Evolutionary conservation across 345 rosid genomes (phyloP), one percentile per base, ranked within the genome.

Genomic region (Gossypium stocksii): DNA sequence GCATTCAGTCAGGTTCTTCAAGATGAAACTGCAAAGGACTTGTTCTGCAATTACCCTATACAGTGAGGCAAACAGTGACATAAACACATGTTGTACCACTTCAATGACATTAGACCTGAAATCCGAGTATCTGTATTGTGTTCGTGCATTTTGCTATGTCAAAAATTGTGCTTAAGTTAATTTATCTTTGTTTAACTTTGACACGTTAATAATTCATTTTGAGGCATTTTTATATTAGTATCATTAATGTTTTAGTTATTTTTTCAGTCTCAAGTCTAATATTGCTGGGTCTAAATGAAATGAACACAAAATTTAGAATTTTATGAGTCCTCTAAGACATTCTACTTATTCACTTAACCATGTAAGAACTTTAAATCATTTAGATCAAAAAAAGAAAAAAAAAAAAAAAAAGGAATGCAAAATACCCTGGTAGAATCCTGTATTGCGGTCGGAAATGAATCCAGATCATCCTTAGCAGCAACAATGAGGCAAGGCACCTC

Each of bases 401-500:
- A 13, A 4, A n/a, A 22, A 46, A 14, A 11, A 13, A 12, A 66
- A 59, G 44, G n/a, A 57, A 58, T 61, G 57, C 38, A 29, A 57
- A 56, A 13, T 87, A 91, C 99, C 93, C 97, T 89, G 73, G 93
- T 93, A 66, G 98, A 91, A 82, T 96, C 97, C 73, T 91, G 97
- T 53, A 93, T 93, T 71, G 95, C 91, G 83, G 84, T 84, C n/a
- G 99, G 93, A 81, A 90, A 96, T 63, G 98, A 87, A 76, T 86
- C 94, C 73, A 96, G 84, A 79, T 96, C 99, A 76, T 90, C 99
- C 85, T 96, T 96, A 22, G 97, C 97, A 9, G 97, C 97, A 72
- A 96, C 89, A 80, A 91, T 85, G 75, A 96, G 88, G 87, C 98
- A 91, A 73, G 98, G 98, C 77, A 96, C 89, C 88, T 91, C 99